These are phyloP conservation scores for Aspergillus unguis DNA, from an alignment of 2,329 filamentous ascomycete genomes.

Conservation along the genomic window DNA sequence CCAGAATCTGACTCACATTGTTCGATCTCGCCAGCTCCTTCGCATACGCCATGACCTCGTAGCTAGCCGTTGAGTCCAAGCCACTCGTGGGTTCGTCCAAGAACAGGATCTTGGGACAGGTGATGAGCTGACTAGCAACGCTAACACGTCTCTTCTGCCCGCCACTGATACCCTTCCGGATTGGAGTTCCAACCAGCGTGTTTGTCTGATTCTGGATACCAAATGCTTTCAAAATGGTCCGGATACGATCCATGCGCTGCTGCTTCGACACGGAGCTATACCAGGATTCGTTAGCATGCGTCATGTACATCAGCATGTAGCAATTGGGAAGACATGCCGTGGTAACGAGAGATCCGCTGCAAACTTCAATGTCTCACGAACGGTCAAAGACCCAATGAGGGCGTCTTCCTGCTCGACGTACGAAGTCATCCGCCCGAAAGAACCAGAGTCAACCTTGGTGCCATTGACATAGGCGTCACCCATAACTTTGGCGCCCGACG, in stretches of 20 bases:
- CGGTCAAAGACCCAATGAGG: conserved; percentile 74
- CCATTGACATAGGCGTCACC: conserved; percentile 64
- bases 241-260: conserved; percentile 62
- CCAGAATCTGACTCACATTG: conserved; percentile 49
- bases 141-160: conserved; percentile 80
- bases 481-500: conserved; percentile 52
- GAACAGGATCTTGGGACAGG: conserved; percentile 75
- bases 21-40: conserved; percentile 63
- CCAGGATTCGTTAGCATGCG: neutral
- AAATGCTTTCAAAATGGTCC: conserved; percentile 66
- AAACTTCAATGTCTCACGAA: conserved; percentile 75
- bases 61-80: conserved; percentile 72
- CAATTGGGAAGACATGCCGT: conserved; percentile 39
- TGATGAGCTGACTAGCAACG: conserved; percentile 77
- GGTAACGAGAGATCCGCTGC: conserved; percentile 65
- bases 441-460: conserved; percentile 46
- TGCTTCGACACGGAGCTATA: conserved; percentile 49
- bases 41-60: conserved; percentile 72
- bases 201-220: conserved; percentile 67
- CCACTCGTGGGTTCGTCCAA: conserved; percentile 82
- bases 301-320: neutral
- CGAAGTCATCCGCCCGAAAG: conserved; percentile 64
- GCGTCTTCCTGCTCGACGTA: conserved; percentile 90
- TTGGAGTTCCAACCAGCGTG: conserved; percentile 74
- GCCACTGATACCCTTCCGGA: conserved; percentile 78